These are phyloP conservation scores for Hevea brasiliensis DNA, from an alignment of 345 rosid genomes.

Conservation along the genomic window DNA sequence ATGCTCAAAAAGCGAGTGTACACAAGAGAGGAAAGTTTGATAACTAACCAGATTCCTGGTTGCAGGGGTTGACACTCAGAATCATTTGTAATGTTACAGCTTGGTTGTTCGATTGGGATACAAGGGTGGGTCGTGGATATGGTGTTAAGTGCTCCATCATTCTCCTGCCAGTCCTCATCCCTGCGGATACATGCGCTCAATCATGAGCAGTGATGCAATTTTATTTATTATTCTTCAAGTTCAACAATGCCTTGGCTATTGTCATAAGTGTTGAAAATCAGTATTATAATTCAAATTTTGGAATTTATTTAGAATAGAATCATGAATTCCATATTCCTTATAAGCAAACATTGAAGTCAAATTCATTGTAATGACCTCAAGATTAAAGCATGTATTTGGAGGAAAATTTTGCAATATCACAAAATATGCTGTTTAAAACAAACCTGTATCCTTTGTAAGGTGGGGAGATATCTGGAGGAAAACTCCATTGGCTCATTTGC, in stretches of 20 bases:
- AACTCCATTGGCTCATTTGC: constrained; percentile 85
- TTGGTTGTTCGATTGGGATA: constrained; percentile 72
- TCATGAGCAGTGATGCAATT: neutral
- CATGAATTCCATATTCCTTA: no score
- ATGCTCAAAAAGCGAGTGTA: neutral
- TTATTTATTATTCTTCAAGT: neutral
- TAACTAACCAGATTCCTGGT: constrained; percentile 88
- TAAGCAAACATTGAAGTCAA: no score
- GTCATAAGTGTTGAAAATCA: neutral
- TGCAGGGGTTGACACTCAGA: constrained; percentile 62
- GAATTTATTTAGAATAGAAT: neutral
- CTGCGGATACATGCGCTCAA: constrained; percentile 34
- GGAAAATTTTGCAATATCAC: neutral
- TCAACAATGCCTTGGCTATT: neutral
- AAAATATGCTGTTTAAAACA: neutral
- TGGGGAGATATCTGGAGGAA: constrained; percentile 57
- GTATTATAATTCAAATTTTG: neutral
- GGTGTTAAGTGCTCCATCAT: constrained; percentile 93
- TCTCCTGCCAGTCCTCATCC: constrained; percentile 96
- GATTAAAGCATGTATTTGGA: neutral
- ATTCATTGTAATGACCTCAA: neutral
- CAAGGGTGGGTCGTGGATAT: constrained; percentile 95
- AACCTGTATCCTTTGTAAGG: constrained; percentile 96
- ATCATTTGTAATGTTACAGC: constrained; percentile 47
- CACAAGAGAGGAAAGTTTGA: neutral